Base-by-base conservation (phyloP, 2,329 filamentous ascomycete genomes). In the Hypoxylon sp. region DNA sequence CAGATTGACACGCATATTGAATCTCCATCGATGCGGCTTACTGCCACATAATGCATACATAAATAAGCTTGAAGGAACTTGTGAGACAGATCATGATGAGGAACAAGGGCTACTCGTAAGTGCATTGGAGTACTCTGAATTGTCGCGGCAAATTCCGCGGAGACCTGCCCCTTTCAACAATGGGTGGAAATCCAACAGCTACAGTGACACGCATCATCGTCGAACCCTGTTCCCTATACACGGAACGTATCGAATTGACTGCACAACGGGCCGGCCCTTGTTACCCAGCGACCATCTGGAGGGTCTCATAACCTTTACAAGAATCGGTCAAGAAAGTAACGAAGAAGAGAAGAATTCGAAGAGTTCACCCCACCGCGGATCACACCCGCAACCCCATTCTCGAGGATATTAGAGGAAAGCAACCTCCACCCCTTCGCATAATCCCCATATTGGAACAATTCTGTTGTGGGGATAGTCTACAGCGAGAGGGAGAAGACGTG, bases 371-470 rank as follows among this genome's bases (percentile, higher is more conserved):
- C 66, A 59, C 66, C 63, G 48, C 66, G 63, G 66, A 60, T 48
- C 63, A 69, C 47, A 47, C 66, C 66, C 63, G 66, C 52, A 66
- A 66, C 30, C 58, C 52, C 56, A 63, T 63, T 45, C 30, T 39
- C 48, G 41, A 39, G 56, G 46, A 64, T 50, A 51, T 21, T 52
- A 51, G 21, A 51, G 50, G 63, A 55, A 14, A 16, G 34, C 41
- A 45, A 61, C 51, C 59, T 54, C 66, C 63, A 65, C 63, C 54
- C 45, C 63, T 48, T 63, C 55, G 54, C 65, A 63, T 59, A 39
- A 63, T 37, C 63, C 65, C 67, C 67, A 57, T 69, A 55, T 50
- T 39, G 53, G 66, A 67, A 64, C 54, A 64, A 59, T 63, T 64
- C 56, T 65, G 60, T 59, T 65, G 60, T 61, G 67, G 67, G 53